Evolutionary conservation across 2,329 filamentous ascomycete genomes (phyloP).

Genomic region (Colletotrichum costaricense): DNA sequence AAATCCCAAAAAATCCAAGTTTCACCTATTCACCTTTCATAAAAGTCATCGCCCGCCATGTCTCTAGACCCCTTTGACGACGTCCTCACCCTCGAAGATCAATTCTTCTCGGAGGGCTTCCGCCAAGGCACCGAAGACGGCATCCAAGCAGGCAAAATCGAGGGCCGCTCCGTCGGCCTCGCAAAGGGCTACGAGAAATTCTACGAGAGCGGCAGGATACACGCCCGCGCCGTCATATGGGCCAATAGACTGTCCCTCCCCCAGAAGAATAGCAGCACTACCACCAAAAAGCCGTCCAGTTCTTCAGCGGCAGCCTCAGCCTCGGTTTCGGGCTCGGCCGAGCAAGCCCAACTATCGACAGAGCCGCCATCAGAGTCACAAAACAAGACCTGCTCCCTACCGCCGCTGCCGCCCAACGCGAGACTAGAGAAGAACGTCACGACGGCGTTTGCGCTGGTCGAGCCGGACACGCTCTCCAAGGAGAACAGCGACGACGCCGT

Average conservation of each 20-base stretch:
- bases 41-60: slow-evolving; percentile 37
- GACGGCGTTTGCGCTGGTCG: slow-evolving; percentile 80
- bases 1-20: no score
- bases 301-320: no score
- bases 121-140: slow-evolving; percentile 81
- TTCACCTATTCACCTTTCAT: fast-evolving
- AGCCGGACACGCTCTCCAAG: slow-evolving; percentile 80
- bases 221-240: slow-evolving; percentile 87
- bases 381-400: slow-evolving; percentile 42
- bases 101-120: slow-evolving; percentile 88
- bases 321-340: background rate
- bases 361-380: background rate
- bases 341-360: background rate
- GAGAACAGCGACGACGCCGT: slow-evolving; percentile 91
- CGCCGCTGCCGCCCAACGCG: slow-evolving; percentile 62
- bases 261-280: background rate
- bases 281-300: no score
- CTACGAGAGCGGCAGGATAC: slow-evolving; percentile 79
- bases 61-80: slow-evolving; percentile 65
- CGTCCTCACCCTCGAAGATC: slow-evolving; percentile 70
- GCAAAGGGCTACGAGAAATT: slow-evolving; percentile 97
- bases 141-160: slow-evolving; percentile 79
- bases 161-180: slow-evolving; percentile 90
- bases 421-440: slow-evolving; percentile 82
- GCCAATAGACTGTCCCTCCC: slow-evolving; percentile 69